Evolutionary conservation across 139 green algal species (phyloP).

Genomic region (Choricystis sp.): DNA sequence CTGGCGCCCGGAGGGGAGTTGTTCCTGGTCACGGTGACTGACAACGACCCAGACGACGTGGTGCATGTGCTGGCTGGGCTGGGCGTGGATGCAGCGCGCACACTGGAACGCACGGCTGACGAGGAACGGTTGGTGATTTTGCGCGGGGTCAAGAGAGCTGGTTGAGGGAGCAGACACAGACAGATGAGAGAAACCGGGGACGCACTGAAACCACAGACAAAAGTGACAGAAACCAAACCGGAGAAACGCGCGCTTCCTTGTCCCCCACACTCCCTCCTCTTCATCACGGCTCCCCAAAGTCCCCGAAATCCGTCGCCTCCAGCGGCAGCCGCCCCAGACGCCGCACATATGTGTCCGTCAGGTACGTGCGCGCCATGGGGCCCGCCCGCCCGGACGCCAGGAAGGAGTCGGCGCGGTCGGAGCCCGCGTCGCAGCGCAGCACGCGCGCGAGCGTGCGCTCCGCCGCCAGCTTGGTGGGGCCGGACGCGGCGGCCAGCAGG

Average conservation of each 20-base stretch:
- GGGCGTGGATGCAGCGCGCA: slow-evolving; percentile 20
- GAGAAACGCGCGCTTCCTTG: background rate
- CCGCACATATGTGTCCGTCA: slow-evolving; percentile 42
- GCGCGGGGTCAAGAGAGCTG: background rate
- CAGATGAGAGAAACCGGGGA: too few species aligned
- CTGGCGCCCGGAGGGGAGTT: slow-evolving; percentile 31
- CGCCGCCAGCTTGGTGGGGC: slow-evolving; percentile 28
- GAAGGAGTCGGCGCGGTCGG: slow-evolving; percentile 27
- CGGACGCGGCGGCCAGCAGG: slow-evolving; percentile 11
- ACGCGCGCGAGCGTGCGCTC: slow-evolving; percentile 32
- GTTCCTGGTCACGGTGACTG: slow-evolving; percentile 56
- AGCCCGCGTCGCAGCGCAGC: slow-evolving; percentile 17
- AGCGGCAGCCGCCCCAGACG: slow-evolving; percentile 25
- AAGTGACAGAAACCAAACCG: background rate
- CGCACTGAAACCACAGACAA: too few species aligned
- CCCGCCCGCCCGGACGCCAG: slow-evolving; percentile 21
- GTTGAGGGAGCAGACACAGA: too few species aligned
- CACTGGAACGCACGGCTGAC: slow-evolving; percentile 31
- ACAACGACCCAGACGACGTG: slow-evolving; percentile 48
- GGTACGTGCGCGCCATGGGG: slow-evolving; percentile 21
- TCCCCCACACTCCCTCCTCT: slow-evolving; percentile 16
- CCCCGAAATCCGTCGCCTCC: slow-evolving; percentile 31
- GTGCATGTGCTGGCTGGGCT: slow-evolving; percentile 2
- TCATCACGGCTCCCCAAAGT: slow-evolving; percentile 7
- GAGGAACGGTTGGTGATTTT: slow-evolving; percentile 49